Percentiles rank a stretch among this genome's conserved stretches.
Evolutionary conservation across 108 stramenopile species (phyloP).

Genomic region (Cyclostephanos tholiformis): DNA sequence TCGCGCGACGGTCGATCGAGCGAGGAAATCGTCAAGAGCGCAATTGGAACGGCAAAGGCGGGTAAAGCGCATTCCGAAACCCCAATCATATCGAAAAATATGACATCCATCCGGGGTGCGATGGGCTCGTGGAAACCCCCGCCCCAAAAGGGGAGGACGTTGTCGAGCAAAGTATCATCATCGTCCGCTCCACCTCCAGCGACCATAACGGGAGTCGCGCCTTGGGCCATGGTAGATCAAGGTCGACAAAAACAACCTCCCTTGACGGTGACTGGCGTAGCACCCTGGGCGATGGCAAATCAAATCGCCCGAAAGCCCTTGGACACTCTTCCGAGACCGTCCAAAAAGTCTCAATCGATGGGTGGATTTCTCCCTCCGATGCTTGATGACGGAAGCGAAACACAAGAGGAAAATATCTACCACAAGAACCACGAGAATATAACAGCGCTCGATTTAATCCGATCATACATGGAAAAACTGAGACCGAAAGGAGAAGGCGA

Average conservation of each 20-base stretch:
- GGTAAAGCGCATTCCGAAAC: constrained; percentile 18
- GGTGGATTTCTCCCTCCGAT: background rate
- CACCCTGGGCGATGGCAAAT: constrained; percentile 65
- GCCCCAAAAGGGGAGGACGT: constrained; percentile 11
- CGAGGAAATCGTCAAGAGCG: background rate
- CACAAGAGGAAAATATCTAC: background rate
- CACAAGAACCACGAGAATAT: background rate
- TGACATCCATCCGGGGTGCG: constrained; percentile 61
- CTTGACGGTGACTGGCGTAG: constrained; percentile 63
- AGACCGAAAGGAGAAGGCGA: constrained; percentile 58
- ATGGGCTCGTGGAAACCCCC: constrained; percentile 77
- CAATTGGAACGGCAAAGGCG: constrained; percentile 21
- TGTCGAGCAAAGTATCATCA: constrained; percentile 31
- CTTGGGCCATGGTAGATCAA: constrained; percentile 60
- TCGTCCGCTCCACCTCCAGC: constrained; percentile 52
- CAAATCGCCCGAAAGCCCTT: constrained; percentile 1
- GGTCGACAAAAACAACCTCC: constrained; percentile 50
- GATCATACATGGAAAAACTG: constrained; percentile 61
- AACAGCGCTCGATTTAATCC: constrained; percentile 27
- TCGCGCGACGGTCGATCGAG: constrained; percentile 2
- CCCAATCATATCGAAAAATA: background rate
- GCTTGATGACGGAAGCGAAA: constrained; percentile 14
- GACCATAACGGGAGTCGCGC: constrained; percentile 78
- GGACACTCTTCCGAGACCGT: constrained; percentile 19
- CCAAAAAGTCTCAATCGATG: constrained; percentile 1